Evolutionary conservation across 2,329 filamentous ascomycete genomes (phyloP).

Genomic region (Penicillium freii): DNA sequence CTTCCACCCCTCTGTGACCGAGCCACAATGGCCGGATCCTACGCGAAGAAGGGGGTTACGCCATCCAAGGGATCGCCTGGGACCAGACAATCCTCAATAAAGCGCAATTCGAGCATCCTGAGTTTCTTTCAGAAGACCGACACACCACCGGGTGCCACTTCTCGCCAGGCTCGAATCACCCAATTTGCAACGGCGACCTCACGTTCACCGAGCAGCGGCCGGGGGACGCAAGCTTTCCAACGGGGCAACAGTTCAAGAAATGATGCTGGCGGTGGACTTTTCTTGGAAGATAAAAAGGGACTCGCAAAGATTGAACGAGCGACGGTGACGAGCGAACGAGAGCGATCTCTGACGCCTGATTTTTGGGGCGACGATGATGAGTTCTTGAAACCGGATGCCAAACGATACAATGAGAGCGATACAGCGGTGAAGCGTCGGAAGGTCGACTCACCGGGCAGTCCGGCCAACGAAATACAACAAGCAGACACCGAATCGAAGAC

Average conservation of each 20-base stretch:
- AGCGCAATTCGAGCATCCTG: constrained; percentile 64
- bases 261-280: constrained; percentile 29
- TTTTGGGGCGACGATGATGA: constrained; percentile 33
- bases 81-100: constrained; percentile 22
- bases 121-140: constrained; percentile 72
- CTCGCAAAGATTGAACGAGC: constrained; percentile 7
- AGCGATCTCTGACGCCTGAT: constrained; percentile 33
- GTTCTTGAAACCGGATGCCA: constrained; percentile 12
- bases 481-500: background rate
- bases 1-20: background rate
- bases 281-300: constrained; percentile 37
- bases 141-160: constrained; percentile 50
- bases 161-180: constrained; percentile 55
- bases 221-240: constrained; percentile 23
- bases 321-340: constrained; percentile 5
- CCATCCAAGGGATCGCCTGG: constrained; percentile 20
- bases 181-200: constrained; percentile 32
- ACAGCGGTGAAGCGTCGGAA: constrained; percentile 36
- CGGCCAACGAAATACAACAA: background rate
- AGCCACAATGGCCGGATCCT: constrained; percentile 27
- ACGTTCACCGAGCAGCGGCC: constrained; percentile 29
- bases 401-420: constrained; percentile 34
- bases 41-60: constrained; percentile 25
- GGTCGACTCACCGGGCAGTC: constrained; percentile 20
- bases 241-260: constrained; percentile 10